Percentiles rank a stretch among this genome's conserved stretches.
Evolutionary conservation across 306 rosid genomes (phyloP).

Genomic region (Hippophae rhamnoides): DNA sequence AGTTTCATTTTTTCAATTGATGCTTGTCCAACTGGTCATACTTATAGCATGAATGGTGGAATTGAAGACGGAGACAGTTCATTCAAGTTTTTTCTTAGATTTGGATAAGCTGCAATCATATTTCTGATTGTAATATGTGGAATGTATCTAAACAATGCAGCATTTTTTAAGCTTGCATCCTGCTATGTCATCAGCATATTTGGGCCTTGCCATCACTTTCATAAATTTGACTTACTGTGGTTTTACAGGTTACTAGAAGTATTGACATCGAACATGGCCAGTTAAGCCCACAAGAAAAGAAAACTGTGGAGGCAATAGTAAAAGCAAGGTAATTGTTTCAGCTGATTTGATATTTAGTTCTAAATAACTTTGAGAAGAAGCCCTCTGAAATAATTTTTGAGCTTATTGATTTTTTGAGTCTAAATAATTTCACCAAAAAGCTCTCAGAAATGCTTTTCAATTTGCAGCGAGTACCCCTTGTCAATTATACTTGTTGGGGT

Average conservation of each 20-base stretch:
- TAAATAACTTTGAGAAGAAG: background rate
- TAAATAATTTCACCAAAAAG: background rate
- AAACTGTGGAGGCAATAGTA: constrained; percentile 85
- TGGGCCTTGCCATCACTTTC: background rate
- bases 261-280: constrained; percentile 67
- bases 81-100: too few relatives aligned
- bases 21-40: background rate
- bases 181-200: background rate
- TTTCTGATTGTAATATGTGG: too few relatives aligned
- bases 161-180: background rate
- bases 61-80: background rate
- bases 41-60: too few relatives aligned
- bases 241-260: constrained; percentile 82
- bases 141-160: too few relatives aligned
- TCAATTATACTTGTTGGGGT: constrained; percentile 90
- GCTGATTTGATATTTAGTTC: constrained; percentile 5
- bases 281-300: constrained; percentile 80
- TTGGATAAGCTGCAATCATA: too few relatives aligned
- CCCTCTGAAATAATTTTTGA: background rate
- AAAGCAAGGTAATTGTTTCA: constrained; percentile 63
- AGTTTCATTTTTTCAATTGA: background rate
- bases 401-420: background rate
- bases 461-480: constrained; percentile 61
- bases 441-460: constrained; percentile 11
- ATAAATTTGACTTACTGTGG: too few relatives aligned